Conservation (phyloP, 257 asterid species). For the Coffea eugenioides region DNA sequence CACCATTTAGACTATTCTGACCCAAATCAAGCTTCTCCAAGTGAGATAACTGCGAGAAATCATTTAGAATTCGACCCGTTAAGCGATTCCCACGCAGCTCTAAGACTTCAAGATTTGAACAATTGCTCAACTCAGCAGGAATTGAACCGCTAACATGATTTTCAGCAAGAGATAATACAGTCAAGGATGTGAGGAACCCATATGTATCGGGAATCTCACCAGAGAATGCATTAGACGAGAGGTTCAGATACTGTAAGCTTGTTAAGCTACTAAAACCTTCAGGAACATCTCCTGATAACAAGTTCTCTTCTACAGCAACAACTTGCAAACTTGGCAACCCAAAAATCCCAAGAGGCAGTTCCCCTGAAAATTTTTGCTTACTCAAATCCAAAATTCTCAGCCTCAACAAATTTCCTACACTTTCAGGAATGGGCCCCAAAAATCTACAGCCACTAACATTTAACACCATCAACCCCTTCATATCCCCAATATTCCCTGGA, state of each 20-base stretch:
- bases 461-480: slow-evolving; percentile 51
- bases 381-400: slow-evolving; percentile 69
- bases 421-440: slow-evolving; percentile 58
- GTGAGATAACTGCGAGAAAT: slow-evolving; percentile 44
- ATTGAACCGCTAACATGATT: slow-evolving; percentile 50
- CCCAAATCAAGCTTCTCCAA: slow-evolving; percentile 70
- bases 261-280: slow-evolving; percentile 88
- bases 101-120: slow-evolving; percentile 49
- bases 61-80: slow-evolving; percentile 49
- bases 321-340: slow-evolving; percentile 67
- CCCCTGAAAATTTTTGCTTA: slow-evolving; percentile 71
- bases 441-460: slow-evolving; percentile 74
- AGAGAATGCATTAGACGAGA: slow-evolving; percentile 57
- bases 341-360: slow-evolving; percentile 64
- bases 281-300: slow-evolving; percentile 61
- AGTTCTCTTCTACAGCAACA: slow-evolving; percentile 59
- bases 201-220: slow-evolving; percentile 63
- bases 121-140: slow-evolving; percentile 64
- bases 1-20: slow-evolving; percentile 49
- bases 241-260: slow-evolving; percentile 58
- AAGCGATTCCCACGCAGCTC: slow-evolving; percentile 51
- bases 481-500: slow-evolving; percentile 38
- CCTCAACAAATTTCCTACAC: slow-evolving; percentile 55
- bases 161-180: slow-evolving; percentile 47
- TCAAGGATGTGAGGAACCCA: slow-evolving; percentile 62